Percentiles rank a stretch among this genome's conserved stretches.
phyloP scores from a whole-genome alignment of 1,284 basidiomycete genomes.

The Fistulinella cinereoalba region DNA sequence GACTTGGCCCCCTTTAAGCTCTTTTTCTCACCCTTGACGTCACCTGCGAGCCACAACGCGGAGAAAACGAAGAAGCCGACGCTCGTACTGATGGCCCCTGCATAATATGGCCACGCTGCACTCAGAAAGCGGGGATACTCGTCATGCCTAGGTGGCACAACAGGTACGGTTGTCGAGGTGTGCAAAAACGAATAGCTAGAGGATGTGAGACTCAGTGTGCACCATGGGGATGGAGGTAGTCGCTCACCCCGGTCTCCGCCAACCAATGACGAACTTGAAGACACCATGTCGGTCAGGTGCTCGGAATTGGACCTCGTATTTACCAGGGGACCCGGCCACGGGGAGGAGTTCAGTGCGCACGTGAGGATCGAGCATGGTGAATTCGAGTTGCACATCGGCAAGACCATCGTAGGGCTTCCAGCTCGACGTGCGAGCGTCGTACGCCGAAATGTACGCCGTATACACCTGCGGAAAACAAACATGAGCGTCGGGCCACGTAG shows the following conservation, averaged over 20 bases:
- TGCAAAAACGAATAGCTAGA: slow-evolving; percentile 69
- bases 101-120: slow-evolving; percentile 94
- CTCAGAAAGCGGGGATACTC: slow-evolving; percentile 92
- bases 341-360: slow-evolving; percentile 72
- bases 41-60: slow-evolving; percentile 80
- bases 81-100: slow-evolving; percentile 84
- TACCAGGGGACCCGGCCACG: slow-evolving; percentile 52
- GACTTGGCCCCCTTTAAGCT: slow-evolving; percentile 48
- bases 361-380: slow-evolving; percentile 97
- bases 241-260: slow-evolving; percentile 81
- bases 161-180: slow-evolving; percentile 74
- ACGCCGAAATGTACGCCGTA: slow-evolving; percentile 68
- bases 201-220: background rate
- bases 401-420: slow-evolving; percentile 76
- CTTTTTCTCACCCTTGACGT: slow-evolving; percentile 48
- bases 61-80: slow-evolving; percentile 82
- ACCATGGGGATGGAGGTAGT: background rate
- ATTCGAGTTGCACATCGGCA: slow-evolving; percentile 86
- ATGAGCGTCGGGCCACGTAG: no score
- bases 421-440: slow-evolving; percentile 47
- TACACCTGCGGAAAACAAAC: slow-evolving; percentile 57
- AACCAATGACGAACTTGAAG: slow-evolving; percentile 91
- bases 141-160: slow-evolving; percentile 93
- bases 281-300: slow-evolving; percentile 96
- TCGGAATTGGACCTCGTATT: slow-evolving; percentile 78